These are phyloP conservation scores for Podila verticillata DNA, from an alignment of 192 early-diverging fungal genomes.

Conservation along the genomic window DNA sequence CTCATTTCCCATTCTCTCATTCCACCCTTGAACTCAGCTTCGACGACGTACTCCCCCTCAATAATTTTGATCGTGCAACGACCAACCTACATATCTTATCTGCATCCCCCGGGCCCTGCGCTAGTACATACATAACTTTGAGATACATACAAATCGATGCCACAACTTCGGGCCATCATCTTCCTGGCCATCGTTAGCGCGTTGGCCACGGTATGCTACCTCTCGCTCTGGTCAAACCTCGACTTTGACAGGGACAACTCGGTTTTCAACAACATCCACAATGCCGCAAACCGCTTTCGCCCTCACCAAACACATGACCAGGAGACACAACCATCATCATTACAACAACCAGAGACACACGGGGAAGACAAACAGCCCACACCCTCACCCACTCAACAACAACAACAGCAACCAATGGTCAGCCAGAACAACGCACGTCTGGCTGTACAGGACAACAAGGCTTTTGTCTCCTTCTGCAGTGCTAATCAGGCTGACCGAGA, in stretches of 20 bases:
- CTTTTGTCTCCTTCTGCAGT: neutral
- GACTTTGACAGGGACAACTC: neutral
- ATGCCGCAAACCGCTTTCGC: neutral
- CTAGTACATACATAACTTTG: neutral
- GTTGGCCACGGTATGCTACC: neutral
- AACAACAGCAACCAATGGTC: neutral
- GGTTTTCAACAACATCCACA: constrained; percentile 3
- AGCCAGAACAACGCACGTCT: neutral
- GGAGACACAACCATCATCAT: neutral
- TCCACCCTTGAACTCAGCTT: neutral
- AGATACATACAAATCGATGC: neutral
- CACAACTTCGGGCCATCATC: neutral
- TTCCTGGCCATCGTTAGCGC: neutral
- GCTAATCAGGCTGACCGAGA: neutral
- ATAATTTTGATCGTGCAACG: neutral
- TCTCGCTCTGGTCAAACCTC: constrained; percentile 1
- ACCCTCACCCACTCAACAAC: neutral
- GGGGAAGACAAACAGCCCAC: neutral
- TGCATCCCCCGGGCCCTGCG: too few species aligned
- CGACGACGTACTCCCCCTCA: neutral
- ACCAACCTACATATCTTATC: too few species aligned
- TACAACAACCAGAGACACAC: too few species aligned
- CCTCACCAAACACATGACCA: neutral
- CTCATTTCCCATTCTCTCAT: neutral
- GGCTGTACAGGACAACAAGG: neutral